Evolutionary conservation across 176 grass and related monocot genomes (phyloP).

Genomic region (Oryza glaberrima): DNA sequence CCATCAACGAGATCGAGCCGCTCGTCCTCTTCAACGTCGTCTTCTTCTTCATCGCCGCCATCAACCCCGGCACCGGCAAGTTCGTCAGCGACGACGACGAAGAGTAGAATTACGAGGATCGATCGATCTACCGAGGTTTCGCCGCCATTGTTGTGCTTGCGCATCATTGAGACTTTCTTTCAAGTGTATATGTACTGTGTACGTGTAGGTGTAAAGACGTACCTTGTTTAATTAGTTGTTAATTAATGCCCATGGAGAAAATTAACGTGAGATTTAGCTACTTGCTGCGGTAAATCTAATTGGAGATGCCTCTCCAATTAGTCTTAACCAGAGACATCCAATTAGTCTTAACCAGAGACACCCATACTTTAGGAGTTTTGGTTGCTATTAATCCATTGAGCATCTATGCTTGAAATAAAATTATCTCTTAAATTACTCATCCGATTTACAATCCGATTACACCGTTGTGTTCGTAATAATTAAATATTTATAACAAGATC

Average conservation of each 20-base stretch:
- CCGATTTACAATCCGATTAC: too few relatives aligned
- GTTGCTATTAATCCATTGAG: too few relatives aligned
- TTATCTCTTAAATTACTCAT: too few relatives aligned
- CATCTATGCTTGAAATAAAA: too few relatives aligned
- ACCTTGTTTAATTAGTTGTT: background rate
- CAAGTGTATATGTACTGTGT: background rate
- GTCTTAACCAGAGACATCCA: too few relatives aligned
- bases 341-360: too few relatives aligned
- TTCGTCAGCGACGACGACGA: constrained; percentile 51
- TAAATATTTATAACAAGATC: too few relatives aligned
- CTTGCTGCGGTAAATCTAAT: too few relatives aligned
- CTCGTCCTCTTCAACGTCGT: constrained; percentile 67
- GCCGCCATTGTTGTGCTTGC: background rate
- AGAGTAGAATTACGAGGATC: constrained; percentile 12
- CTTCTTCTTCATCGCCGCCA: constrained; percentile 75
- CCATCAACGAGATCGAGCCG: constrained; percentile 69
- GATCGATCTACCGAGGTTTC: background rate
- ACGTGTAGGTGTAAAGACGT: background rate
- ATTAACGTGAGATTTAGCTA: background rate
- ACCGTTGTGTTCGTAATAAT: too few relatives aligned
- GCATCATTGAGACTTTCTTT: background rate
- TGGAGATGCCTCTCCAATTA: too few relatives aligned
- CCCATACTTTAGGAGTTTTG: too few relatives aligned
- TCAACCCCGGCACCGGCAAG: constrained; percentile 72
- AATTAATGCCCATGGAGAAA: background rate